Conservation (phyloP, 2,329 filamentous ascomycete species). For the Cladophialophora carrionii region DNA sequence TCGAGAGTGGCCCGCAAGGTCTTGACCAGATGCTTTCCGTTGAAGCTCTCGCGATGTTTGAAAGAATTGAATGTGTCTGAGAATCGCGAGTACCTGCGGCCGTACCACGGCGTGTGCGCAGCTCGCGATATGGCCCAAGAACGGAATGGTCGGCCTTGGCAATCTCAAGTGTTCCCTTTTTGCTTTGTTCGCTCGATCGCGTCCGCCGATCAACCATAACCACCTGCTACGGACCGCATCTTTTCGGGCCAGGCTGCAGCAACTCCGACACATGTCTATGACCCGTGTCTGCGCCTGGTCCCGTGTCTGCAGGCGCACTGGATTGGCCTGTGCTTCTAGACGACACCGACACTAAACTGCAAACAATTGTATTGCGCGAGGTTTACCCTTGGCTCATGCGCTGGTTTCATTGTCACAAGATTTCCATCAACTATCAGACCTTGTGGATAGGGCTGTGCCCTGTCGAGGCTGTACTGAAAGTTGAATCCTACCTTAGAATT, state of each 20-base stretch:
- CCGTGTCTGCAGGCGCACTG: neutral
- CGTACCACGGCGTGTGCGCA: slow-evolving; percentile 5
- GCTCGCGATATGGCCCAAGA: neutral
- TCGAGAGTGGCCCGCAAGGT: neutral
- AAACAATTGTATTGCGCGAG: neutral
- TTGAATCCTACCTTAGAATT: neutral
- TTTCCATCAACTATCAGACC: neutral
- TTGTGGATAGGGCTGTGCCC: neutral
- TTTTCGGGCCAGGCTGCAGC: neutral
- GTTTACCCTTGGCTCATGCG: neutral
- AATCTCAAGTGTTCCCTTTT: neutral
- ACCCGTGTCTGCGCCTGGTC: neutral
- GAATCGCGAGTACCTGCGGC: slow-evolving; percentile 20
- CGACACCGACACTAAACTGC: neutral
- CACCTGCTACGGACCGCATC: neutral
- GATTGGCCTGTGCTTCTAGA: neutral
- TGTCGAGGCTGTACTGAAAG: neutral
- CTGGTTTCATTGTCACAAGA: neutral
- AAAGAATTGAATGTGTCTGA: neutral
- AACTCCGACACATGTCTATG: neutral
- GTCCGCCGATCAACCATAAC: neutral
- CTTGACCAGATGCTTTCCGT: neutral
- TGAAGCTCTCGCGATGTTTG: neutral
- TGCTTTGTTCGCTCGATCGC: neutral
- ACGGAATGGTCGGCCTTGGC: neutral